phyloP scores from a whole-genome alignment of 768 basidiomycete species.

The Tricholoma bakamatsutake region DNA sequence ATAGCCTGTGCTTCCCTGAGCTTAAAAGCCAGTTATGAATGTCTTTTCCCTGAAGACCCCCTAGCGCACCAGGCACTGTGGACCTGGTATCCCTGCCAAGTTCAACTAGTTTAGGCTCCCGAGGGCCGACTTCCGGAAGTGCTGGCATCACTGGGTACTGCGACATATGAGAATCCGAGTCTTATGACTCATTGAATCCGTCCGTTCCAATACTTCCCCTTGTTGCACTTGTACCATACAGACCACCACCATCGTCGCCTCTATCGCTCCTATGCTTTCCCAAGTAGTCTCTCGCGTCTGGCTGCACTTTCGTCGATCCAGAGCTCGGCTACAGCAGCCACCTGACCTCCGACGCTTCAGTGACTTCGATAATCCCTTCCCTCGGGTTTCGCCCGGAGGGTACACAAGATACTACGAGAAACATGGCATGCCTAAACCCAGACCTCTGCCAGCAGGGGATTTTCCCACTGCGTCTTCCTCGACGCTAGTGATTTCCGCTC shows the following conservation, averaged over 20 bases:
- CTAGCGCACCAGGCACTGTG: background rate
- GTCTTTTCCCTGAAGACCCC: background rate
- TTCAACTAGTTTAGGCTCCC: background rate
- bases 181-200: conserved; percentile 12
- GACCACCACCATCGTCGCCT: background rate
- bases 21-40: background rate
- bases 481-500: conserved; percentile 3
- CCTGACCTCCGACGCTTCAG: conserved; percentile 32
- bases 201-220: conserved; percentile 1
- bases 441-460: background rate
- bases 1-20: background rate
- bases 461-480: conserved; percentile 5
- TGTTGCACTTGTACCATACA: background rate
- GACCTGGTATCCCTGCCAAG: background rate
- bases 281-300: conserved; percentile 22
- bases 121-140: background rate
- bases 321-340: conserved; percentile 18
- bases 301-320: conserved; percentile 16
- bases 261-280: conserved; percentile 18
- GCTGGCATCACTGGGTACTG: conserved; percentile 1
- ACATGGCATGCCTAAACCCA: conserved; percentile 13
- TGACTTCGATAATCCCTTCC: conserved; percentile 33
- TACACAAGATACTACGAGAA: conserved; percentile 34
- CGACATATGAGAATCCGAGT: conserved; percentile 13
- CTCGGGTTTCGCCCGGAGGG: conserved; percentile 33